These are phyloP conservation scores for Ceratobasidium theobromae DNA, from an alignment of 1,284 basidiomycete species.

Conservation along the genomic window DNA sequence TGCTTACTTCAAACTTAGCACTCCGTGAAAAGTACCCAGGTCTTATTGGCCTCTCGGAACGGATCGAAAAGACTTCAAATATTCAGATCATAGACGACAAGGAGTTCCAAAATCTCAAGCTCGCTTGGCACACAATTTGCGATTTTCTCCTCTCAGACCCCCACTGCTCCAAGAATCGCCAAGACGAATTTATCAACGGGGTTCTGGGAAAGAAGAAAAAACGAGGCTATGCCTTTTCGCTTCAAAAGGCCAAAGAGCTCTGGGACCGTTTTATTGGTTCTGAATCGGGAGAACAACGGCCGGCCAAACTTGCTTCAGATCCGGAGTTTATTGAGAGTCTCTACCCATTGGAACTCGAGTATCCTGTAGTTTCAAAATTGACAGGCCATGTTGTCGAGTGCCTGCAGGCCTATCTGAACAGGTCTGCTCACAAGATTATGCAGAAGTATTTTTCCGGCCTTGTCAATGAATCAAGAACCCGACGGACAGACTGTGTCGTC, in stretches of 20 bases:
- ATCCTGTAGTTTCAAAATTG: background rate
- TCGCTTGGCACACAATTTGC: constrained; percentile 11
- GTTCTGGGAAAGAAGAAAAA: background rate
- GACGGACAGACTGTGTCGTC: background rate
- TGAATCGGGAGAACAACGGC: background rate
- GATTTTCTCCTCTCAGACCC: background rate
- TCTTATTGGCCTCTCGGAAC: background rate
- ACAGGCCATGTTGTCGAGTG: background rate
- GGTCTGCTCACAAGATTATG: background rate
- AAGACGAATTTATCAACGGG: background rate
- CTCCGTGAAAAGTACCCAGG: background rate
- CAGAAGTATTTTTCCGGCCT: background rate
- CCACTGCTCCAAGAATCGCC: background rate
- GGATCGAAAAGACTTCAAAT: background rate
- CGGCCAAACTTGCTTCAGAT: background rate
- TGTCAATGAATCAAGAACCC: background rate
- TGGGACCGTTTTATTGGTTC: background rate
- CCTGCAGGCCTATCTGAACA: background rate
- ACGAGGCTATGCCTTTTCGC: background rate
- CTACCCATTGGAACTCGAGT: background rate
- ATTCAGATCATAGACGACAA: background rate
- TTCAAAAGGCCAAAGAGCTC: background rate
- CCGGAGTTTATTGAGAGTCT: constrained; percentile 4
- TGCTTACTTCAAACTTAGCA: background rate
- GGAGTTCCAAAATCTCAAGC: constrained; percentile 10